These are phyloP conservation scores for Alternaria rosae DNA, from an alignment of 2,329 filamentous ascomycete genomes.

Conservation along the genomic window DNA sequence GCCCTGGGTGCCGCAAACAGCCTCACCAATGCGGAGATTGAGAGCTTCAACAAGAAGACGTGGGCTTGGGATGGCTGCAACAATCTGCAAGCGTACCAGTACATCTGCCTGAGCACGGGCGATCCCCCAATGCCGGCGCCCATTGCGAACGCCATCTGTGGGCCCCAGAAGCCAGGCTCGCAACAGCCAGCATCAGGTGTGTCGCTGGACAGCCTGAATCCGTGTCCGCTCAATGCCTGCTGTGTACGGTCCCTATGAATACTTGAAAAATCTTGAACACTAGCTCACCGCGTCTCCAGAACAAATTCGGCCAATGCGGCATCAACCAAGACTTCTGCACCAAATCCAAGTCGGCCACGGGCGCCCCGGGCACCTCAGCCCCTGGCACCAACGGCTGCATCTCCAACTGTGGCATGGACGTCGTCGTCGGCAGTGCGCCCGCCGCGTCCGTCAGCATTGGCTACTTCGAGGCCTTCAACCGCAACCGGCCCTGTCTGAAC, in stretches of 20 bases:
- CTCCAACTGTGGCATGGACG: constrained; percentile 24
- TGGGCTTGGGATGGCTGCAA: constrained; percentile 28
- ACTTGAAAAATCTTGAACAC: no score
- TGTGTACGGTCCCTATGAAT: no score
- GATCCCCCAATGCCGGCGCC: constrained; percentile 22
- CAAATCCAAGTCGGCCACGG: constrained; percentile 5
- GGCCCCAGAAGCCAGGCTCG: constrained; percentile 55
- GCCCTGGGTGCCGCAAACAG: constrained; percentile 8
- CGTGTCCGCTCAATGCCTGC: constrained; percentile 28
- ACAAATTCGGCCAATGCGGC: constrained; percentile 29
- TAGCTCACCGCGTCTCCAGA: no score
- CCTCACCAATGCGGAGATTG: constrained; percentile 2
- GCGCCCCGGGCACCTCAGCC: constrained; percentile 13
- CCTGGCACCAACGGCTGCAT: constrained; percentile 21
- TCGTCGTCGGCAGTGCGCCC: constrained; percentile 16
- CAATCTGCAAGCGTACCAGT: constrained; percentile 3
- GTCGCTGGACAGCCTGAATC: constrained; percentile 25
- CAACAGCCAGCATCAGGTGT: constrained; percentile 41
- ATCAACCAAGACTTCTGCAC: constrained; percentile 20
- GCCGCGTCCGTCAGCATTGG: constrained; percentile 11
- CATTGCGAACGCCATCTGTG: constrained; percentile 53
- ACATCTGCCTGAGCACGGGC: constrained; percentile 19
- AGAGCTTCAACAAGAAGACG: constrained; percentile 19
- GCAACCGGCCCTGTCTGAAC: constrained; percentile 16
- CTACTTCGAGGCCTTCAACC: constrained; percentile 22